phyloP scores from a whole-genome alignment of 2,329 filamentous ascomycete species.

The Phialophora expanda region DNA sequence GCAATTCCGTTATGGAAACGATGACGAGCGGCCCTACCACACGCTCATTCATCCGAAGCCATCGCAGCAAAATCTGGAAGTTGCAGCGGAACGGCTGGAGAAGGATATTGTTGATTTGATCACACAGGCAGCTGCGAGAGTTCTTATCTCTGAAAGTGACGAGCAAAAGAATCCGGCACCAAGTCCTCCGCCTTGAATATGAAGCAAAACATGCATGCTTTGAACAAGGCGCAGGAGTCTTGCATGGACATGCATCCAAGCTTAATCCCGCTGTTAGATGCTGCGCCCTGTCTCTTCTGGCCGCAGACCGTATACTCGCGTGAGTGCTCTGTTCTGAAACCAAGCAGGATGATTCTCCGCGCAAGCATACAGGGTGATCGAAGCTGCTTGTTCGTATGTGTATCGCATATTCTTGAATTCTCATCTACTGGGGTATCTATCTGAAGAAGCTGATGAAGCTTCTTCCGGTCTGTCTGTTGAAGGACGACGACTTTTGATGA shows the following conservation, averaged over 20 bases:
- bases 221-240: not conserved
- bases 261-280: not conserved
- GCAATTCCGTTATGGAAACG: conserved; percentile 13
- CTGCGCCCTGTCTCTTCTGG: not conserved
- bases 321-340: not conserved
- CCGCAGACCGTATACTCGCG: no score
- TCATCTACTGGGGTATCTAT: conserved; percentile 30
- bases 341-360: not conserved
- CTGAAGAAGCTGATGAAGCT: conserved; percentile 38
- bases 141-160: not conserved
- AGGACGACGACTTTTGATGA: conserved; percentile 29
- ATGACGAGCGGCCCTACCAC: conserved; percentile 6
- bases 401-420: conserved; percentile 5
- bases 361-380: not conserved
- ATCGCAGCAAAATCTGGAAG: conserved; percentile 5
- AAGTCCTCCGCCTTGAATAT: not conserved
- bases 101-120: conserved; percentile 3
- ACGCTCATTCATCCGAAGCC: conserved; percentile 10
- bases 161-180: not conserved
- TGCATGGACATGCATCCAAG: not conserved
- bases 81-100: conserved; percentile 1
- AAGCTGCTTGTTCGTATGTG: not conserved
- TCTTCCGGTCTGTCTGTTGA: conserved; percentile 35
- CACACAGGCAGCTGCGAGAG: not conserved
- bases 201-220: not conserved